A percentile compares a stretch with the other conserved stretches of the same genome.
Evolutionary conservation across 225 moss, liverwort and hornwort genomes (phyloP).

Genomic region (Pleurozium schreberi): DNA sequence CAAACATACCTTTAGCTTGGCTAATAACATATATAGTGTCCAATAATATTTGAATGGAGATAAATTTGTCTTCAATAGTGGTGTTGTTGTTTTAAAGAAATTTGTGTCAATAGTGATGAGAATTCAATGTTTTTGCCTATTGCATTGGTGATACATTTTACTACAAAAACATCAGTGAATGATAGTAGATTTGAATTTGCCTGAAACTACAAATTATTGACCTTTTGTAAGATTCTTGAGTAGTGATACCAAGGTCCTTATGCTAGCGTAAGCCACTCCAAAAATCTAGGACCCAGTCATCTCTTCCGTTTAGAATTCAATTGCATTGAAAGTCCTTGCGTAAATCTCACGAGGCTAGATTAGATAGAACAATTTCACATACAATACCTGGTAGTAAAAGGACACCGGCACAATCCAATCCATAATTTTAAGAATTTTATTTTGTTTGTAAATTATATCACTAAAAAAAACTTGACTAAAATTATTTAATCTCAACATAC

Average conservation of each 20-base stretch:
- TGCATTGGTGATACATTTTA: not conserved
- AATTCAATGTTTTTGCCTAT: not conserved
- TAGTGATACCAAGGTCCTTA: not conserved
- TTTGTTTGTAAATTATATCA: too few relatives aligned
- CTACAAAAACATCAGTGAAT: accelerated
- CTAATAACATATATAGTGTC: too few relatives aligned
- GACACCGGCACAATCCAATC: not conserved
- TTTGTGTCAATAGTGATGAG: too few relatives aligned
- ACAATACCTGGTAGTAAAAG: too few relatives aligned
- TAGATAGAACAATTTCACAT: not conserved
- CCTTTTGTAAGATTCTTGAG: not conserved
- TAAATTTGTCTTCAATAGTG: not conserved
- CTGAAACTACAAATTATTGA: accelerated
- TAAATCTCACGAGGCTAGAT: accelerated
- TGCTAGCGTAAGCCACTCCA: accelerated
- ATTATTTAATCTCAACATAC: not conserved
- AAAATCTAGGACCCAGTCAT: accelerated
- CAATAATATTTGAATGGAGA: not conserved
- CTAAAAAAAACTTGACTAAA: too few relatives aligned
- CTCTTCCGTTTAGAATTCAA: too few relatives aligned
- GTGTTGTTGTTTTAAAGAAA: accelerated
- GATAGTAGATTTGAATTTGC: not conserved
- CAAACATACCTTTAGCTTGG: too few relatives aligned
- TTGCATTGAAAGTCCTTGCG: not conserved
- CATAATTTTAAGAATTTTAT: not conserved